Evolutionary conservation across 2,329 filamentous ascomycete species (phyloP).

Genomic region (Aspergillus alliaceus): DNA sequence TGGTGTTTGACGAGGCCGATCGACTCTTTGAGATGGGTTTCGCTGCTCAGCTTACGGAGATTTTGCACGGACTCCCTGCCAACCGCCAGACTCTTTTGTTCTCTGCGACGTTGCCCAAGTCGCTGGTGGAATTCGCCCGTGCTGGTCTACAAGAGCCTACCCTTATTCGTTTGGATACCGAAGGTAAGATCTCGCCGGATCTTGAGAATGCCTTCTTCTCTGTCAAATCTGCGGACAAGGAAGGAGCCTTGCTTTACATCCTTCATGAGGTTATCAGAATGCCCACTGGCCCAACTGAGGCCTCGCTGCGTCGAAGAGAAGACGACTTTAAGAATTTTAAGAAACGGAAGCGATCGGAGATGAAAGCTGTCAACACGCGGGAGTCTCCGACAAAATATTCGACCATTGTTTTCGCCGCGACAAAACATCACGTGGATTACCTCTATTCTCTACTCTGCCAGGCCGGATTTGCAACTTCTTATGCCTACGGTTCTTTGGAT

Average conservation of each 20-base stretch:
- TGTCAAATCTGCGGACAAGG: constrained; percentile 89
- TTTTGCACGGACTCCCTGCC: constrained; percentile 80
- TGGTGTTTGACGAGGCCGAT: constrained; percentile 97
- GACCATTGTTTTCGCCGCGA: constrained; percentile 91
- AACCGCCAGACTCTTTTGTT: constrained; percentile 90
- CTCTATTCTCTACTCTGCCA: constrained; percentile 74
- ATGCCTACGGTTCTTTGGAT: constrained; percentile 91
- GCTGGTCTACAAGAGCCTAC: constrained; percentile 91
- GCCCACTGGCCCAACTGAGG: constrained; percentile 66
- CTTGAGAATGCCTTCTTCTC: constrained; percentile 95
- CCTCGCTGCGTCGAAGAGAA: constrained; percentile 47
- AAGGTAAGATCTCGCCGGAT: constrained; percentile 94
- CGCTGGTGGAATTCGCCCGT: constrained; percentile 90
- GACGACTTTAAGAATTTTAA: constrained; percentile 45
- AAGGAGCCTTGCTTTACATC: constrained; percentile 85
- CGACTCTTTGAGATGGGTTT: constrained; percentile 99
- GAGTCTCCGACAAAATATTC: constrained; percentile 84
- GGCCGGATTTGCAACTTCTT: constrained; percentile 85
- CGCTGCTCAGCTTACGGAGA: constrained; percentile 87
- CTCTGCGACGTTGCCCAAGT: constrained; percentile 91
- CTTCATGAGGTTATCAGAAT: constrained; percentile 91
- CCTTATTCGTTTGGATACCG: constrained; percentile 85
- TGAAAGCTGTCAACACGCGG: constrained; percentile 52
- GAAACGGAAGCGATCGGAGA: constrained; percentile 51
- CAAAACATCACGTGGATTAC: constrained; percentile 97